Evolutionary conservation across 2,329 filamentous ascomycete species (phyloP).

Genomic region (Aspergillus transmontanensis): DNA sequence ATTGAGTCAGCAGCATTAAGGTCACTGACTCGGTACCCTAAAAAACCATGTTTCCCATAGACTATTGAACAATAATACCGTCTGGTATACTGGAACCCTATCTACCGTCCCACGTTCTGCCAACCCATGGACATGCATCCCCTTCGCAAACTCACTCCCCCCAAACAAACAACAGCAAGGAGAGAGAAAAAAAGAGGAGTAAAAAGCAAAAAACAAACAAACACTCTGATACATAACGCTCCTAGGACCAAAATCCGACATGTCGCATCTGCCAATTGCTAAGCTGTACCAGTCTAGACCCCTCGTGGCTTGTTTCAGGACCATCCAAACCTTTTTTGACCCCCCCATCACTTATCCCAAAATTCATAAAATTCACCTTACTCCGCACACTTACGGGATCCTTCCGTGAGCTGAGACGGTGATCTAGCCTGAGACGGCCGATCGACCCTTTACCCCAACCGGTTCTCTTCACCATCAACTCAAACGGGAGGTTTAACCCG

Average conservation of each 20-base stretch:
- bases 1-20: conserved; percentile 1
- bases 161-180: background rate
- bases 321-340: background rate
- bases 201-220: background rate
- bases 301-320: conserved; percentile 9
- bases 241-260: background rate
- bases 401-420: conserved; percentile 3
- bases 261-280: background rate
- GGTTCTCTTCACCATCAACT: background rate
- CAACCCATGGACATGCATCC: background rate
- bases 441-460: conserved; percentile 4
- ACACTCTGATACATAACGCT: background rate
- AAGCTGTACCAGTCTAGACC: background rate
- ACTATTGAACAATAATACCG: background rate
- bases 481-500: background rate
- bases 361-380: background rate
- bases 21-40: background rate
- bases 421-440: background rate
- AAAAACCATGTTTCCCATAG: background rate
- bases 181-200: background rate
- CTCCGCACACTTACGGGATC: conserved; percentile 1
- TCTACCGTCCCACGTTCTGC: background rate
- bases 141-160: background rate
- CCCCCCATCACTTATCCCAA: background rate
- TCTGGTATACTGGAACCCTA: conserved; percentile 3